Percentiles rank a stretch among this genome's conserved stretches.
Evolutionary conservation across 306 rosid species (phyloP).

Genomic region (Herpetospermum pedunculosum): DNA sequence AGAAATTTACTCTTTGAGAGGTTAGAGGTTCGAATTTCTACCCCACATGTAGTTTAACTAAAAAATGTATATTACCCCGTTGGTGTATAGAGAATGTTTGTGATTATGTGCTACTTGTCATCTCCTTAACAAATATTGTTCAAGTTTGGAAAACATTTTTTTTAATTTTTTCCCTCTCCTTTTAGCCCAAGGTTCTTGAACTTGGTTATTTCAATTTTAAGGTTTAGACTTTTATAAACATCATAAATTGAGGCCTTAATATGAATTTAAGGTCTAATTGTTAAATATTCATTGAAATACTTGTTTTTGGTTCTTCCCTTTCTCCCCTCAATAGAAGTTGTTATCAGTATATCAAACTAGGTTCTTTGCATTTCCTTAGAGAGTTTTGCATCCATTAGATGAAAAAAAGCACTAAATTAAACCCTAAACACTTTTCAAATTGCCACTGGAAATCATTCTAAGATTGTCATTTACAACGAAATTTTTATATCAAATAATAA

Average conservation of each 20-base stretch:
- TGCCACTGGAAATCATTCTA: neutral
- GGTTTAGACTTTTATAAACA: neutral
- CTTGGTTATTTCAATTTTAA: neutral
- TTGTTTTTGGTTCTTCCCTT: too few relatives aligned
- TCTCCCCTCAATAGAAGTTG: too few relatives aligned
- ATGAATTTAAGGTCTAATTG: neutral
- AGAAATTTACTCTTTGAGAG: too few relatives aligned
- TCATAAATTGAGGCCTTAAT: neutral
- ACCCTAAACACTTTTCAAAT: neutral
- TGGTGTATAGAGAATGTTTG: neutral
- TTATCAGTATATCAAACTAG: too few relatives aligned
- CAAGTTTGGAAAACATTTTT: neutral
- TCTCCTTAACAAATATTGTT: neutral
- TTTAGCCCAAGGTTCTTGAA: neutral
- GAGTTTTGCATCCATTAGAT: too few relatives aligned
- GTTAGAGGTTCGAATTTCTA: too few relatives aligned
- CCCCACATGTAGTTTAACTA: too few relatives aligned
- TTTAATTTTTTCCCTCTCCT: neutral
- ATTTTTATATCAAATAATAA: neutral
- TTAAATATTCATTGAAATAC: too few relatives aligned
- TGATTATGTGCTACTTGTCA: neutral
- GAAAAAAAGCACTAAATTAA: neutral
- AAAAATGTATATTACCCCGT: too few relatives aligned
- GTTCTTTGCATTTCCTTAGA: too few relatives aligned
- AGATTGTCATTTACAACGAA: neutral